Base-by-base conservation (phyloP, 78 protist genomes). In the Dictyostelium intermedium region DNA sequence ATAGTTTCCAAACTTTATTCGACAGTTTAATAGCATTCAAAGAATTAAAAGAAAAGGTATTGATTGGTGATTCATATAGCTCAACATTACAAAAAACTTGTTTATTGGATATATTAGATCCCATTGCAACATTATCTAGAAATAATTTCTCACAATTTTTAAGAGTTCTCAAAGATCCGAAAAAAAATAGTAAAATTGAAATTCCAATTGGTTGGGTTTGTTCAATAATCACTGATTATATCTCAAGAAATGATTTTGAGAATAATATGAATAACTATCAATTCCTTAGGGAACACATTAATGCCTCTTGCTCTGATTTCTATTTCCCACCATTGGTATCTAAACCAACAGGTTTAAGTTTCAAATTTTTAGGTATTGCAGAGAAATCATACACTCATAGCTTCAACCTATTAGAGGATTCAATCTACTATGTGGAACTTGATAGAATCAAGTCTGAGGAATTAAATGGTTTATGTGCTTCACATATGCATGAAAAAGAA, bases 61-160 rank as follows among this genome's bases (percentile, higher is more conserved):
- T 72, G 5, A 4, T 35, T 34, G 45, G 25, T 72, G 39, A 72
- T 34, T 35, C 45, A 32, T 72, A 13, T 32, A 72, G 20, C 14
- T 34, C 39, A 34, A 34, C 13, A 14, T 72, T 72, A 27, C 79
- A 72, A 30, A 72, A 14, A 30, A 34, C 35, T 72, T 72, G 41
- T 32, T 37, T 76, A 39, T 76, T 76, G 56, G 82, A 76, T 76
- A 76, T 76, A 6, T 39, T 76, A n/a, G 82, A 76, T 30, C 56
- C 82, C 7, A 23, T 76, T 20, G n/a, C 80, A 14, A 30, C 41
- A 5, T 30, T 73, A 35, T 35, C 45, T 4, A 73, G 45, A 35
- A 27, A 1, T 3, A 73, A 35, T 23, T 35, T 35, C 18, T 35
- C 45, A 35, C 23, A 35, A 5, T 73, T 35, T 34, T 16, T 30